Evolutionary conservation across 1,139 yeast genomes (phyloP), one percentile per base, ranked within the genome.

Genomic region (Saccharomyces hybrid): DNA sequence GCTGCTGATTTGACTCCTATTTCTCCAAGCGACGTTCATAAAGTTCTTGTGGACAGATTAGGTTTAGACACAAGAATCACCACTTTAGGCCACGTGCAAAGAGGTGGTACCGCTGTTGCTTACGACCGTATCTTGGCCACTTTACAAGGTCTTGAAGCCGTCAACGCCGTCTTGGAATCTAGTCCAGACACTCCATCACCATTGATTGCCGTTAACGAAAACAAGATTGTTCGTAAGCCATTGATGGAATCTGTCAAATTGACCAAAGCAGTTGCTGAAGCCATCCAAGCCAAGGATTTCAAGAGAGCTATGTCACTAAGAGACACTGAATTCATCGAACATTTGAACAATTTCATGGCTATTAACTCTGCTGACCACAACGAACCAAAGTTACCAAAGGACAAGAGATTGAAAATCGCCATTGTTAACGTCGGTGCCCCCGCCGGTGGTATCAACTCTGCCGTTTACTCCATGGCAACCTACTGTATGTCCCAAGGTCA

Each of bases 41-140:
- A 87, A 52, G 89, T 85, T 14, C 78, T 93, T 59, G 93, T 85
- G 51, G 84, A 82, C 54, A 69, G 70, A 64, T 78, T 91, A 61
- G 96, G 96, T 5, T 79, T 93, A 54, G 99, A 93, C 68, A 91
- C 98, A 23, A 82, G 99, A 72, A 86, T 91, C 65, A 93, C 99
- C 51, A 89, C 95, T 28, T 78, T 93, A 62, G 99, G 99, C 46
- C 99, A 93, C 70, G 97, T 93, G 51, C 99, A 93, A 77, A 84
- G 99, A 75, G 99, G 99, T 74, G 99, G 99, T 70, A 80, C 95
- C 48, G 97, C 99, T 2, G 97, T 90, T 54, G 97, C 98, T 3
- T 86, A 78, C 68, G 99, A 93, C 71, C 82, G 99, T 66, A 74
- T 87, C 69, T 75, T 93, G 61, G 97, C 97, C 31, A 91, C 99